These are phyloP conservation scores for Eleusine indica DNA, from an alignment of 176 grass and related monocot genomes.

Conservation along the genomic window DNA sequence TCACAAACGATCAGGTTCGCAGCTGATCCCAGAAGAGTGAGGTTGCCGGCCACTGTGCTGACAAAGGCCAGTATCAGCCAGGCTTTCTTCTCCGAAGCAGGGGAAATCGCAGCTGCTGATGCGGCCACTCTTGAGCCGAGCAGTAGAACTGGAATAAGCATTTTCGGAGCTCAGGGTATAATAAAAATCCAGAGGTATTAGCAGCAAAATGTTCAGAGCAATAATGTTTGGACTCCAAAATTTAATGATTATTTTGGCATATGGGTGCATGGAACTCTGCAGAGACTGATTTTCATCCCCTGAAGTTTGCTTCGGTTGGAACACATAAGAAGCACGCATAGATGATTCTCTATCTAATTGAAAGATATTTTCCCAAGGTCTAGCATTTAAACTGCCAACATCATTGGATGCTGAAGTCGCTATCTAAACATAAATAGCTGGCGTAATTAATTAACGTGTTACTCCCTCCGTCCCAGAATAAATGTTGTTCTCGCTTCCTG, in stretches of 20 bases:
- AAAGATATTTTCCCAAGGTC: no score
- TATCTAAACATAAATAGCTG: neutral
- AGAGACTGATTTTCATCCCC: no score
- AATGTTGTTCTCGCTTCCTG: no score
- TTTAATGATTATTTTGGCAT: neutral
- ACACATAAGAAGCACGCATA: neutral
- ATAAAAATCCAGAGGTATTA: neutral
- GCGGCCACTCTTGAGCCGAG: slow-evolving; percentile 87
- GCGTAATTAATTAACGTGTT: neutral
- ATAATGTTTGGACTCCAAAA: neutral
- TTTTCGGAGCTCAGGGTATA: neutral
- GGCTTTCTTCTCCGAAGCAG: slow-evolving; percentile 61
- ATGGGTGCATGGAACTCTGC: no score
- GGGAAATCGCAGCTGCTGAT: slow-evolving; percentile 78
- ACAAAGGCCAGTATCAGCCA: slow-evolving; percentile 95
- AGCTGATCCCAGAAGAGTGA: slow-evolving; percentile 87
- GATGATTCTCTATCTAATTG: no score
- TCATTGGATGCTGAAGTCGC: neutral
- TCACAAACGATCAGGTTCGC: slow-evolving; percentile 97
- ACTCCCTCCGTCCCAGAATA: no score
- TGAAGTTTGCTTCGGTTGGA: neutral
- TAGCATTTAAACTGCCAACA: neutral
- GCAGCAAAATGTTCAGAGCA: neutral
- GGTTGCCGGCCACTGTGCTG: slow-evolving; percentile 91
- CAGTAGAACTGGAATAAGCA: slow-evolving; percentile 67